phyloP scores from a whole-genome alignment of 225 moss, liverwort and hornwort genomes.

The Bryoerythrophyllum caledonicum region DNA sequence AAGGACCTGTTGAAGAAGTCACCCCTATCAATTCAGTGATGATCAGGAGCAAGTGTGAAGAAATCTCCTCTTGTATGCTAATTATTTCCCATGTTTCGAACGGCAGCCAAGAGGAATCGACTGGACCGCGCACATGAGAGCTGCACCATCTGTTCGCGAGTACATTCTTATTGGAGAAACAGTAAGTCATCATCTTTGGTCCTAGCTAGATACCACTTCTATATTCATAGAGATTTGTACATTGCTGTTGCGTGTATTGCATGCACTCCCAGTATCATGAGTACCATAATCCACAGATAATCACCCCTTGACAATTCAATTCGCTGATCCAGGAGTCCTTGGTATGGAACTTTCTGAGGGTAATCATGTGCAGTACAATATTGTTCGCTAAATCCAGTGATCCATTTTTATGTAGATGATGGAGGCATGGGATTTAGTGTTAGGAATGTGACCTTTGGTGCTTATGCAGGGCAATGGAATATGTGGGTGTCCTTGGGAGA shows the following conservation, averaged over 20 bases:
- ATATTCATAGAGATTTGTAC: conserved; percentile 1
- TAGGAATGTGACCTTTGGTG: background rate
- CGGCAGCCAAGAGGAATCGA: conserved; percentile 79
- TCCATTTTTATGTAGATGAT: background rate
- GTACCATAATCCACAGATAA: background rate
- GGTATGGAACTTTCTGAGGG: background rate
- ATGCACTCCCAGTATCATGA: background rate
- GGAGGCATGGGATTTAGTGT: background rate
- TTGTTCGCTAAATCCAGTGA: background rate
- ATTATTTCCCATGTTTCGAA: conserved; percentile 12
- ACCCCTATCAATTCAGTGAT: background rate
- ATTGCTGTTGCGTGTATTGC: background rate
- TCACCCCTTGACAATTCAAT: background rate
- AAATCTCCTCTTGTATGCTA: background rate
- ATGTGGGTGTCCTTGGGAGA: conserved; percentile 83
- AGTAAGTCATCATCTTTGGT: conserved; percentile 32
- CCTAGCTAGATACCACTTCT: background rate
- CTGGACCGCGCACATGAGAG: conserved; percentile 81
- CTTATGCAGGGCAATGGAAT: conserved; percentile 68
- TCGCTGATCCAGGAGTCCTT: background rate
- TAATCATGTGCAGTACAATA: background rate
- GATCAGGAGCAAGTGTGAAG: background rate
- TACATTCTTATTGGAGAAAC: conserved; percentile 92
- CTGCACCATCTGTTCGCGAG: conserved; percentile 62
- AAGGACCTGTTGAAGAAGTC: no score